A percentile compares a stretch with the other conserved stretches of the same genome.
These are phyloP conservation scores for Aspergillus chevalieri DNA, from an alignment of 2,329 filamentous ascomycete genomes.

Conservation along the genomic window DNA sequence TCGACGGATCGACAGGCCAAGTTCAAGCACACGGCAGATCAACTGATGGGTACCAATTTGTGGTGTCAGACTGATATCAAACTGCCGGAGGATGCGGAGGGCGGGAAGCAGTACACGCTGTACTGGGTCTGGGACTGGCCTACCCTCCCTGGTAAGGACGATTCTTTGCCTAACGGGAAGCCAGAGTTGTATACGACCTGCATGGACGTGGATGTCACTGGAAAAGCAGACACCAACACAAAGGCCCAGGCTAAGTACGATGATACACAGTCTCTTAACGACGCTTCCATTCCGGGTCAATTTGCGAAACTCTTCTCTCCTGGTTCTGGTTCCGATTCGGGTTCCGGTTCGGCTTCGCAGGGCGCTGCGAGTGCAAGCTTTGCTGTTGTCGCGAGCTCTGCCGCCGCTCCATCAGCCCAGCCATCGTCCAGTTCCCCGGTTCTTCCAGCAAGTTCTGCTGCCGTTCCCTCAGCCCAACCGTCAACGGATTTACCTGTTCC, in stretches of 20 bases:
- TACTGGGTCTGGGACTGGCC: slow-evolving; percentile 99
- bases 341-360: background rate
- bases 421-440: background rate
- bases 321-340: background rate
- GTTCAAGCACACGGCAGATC: slow-evolving; percentile 48
- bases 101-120: slow-evolving; percentile 65
- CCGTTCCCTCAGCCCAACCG: too few relatives aligned
- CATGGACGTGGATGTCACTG: slow-evolving; percentile 42
- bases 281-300: slow-evolving; percentile 34
- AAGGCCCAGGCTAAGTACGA: slow-evolving; percentile 17
- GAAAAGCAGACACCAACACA: slow-evolving; percentile 12
- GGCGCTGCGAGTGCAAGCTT: background rate
- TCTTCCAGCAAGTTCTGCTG: background rate
- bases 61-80: slow-evolving; percentile 77
- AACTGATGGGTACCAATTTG: slow-evolving; percentile 53
- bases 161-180: slow-evolving; percentile 36
- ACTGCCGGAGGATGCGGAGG: slow-evolving; percentile 61
- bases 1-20: slow-evolving; percentile 53
- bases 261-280: slow-evolving; percentile 30
- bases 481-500: too few relatives aligned
- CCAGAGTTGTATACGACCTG: slow-evolving; percentile 45
- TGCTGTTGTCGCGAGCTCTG: background rate
- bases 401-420: background rate
- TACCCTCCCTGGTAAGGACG: slow-evolving; percentile 40
- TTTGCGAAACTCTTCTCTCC: slow-evolving; percentile 26